These are phyloP conservation scores for Medicago lupulina DNA, from an alignment of 306 rosid genomes.

Conservation along the genomic window DNA sequence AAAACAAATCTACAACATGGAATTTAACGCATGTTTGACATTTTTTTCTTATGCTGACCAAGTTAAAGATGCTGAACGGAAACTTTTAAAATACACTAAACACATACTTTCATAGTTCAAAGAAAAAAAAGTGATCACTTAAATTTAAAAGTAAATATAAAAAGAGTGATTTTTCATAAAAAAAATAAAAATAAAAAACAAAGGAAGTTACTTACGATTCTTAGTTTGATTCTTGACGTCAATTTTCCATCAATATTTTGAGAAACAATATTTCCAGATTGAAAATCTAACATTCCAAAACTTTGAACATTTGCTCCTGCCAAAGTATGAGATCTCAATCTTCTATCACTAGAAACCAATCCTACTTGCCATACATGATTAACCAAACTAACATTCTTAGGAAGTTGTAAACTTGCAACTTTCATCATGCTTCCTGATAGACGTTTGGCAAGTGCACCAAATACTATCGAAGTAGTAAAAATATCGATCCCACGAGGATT, in stretches of 20 bases:
- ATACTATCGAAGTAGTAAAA: too few relatives aligned
- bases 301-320: slow-evolving; percentile 30
- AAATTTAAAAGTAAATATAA: background rate
- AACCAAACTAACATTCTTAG: background rate
- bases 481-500: too few relatives aligned
- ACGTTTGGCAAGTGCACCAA: too few relatives aligned
- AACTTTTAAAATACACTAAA: too few relatives aligned
- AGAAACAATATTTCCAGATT: slow-evolving; percentile 15
- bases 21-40: too few relatives aligned
- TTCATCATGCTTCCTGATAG: slow-evolving; percentile 25
- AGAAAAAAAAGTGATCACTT: too few relatives aligned
- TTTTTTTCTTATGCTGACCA: too few relatives aligned
- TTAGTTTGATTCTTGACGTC: background rate
- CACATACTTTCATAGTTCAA: too few relatives aligned
- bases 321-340: slow-evolving; percentile 3
- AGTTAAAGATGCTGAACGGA: too few relatives aligned
- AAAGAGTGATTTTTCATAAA: background rate
- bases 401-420: slow-evolving; percentile 39
- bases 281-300: slow-evolving; percentile 44
- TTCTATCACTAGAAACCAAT: slow-evolving; percentile 17
- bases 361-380: slow-evolving; percentile 55
- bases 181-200: background rate
- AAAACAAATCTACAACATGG: too few relatives aligned
- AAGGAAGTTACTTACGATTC: slow-evolving; percentile 20
- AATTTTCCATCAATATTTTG: background rate